Percentiles rank a stretch among this genome's conserved stretches.
These are phyloP conservation scores for Rachicladosporium sp. DNA, from an alignment of 2,329 filamentous ascomycete species.

Conservation along the genomic window DNA sequence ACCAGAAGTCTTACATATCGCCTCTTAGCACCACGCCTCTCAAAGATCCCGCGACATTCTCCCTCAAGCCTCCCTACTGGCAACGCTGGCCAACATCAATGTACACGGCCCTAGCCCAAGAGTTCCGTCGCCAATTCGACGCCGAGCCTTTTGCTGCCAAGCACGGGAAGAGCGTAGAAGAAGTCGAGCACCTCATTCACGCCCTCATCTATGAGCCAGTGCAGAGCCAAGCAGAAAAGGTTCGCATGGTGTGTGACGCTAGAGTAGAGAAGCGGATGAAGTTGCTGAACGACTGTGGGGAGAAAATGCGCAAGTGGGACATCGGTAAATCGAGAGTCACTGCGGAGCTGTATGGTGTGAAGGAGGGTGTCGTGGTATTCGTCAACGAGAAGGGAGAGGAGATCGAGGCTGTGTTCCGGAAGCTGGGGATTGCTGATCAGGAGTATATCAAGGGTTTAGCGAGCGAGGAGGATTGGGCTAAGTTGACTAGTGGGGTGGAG, in stretches of 20 bases:
- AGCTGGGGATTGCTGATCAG: constrained; percentile 23
- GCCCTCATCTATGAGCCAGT: constrained; percentile 10
- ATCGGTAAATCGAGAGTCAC: not conserved
- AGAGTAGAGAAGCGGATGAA: constrained; percentile 8
- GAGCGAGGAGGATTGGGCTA: not conserved
- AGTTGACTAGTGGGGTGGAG: no score
- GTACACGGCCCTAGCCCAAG: constrained; percentile 9
- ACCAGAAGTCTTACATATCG: constrained; percentile 1
- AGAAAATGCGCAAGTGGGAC: constrained; percentile 2
- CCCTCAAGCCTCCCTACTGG: constrained; percentile 13
- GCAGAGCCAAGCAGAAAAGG: constrained; percentile 7
- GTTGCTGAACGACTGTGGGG: not conserved
- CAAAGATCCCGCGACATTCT: constrained; percentile 9
- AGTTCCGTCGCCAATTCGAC: constrained; percentile 9
- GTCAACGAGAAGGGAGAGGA: constrained; percentile 1
- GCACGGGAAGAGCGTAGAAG: constrained; percentile 10
- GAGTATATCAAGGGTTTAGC: constrained; percentile 25
- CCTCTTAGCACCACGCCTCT: not conserved
- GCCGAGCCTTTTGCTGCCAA: constrained; percentile 7
- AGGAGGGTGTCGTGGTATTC: constrained; percentile 5
- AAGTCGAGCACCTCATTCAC: constrained; percentile 10
- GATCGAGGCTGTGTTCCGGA: not conserved
- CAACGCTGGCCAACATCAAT: constrained; percentile 8
- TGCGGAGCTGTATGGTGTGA: constrained; percentile 6
- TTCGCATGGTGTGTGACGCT: constrained; percentile 7